Evolutionary conservation across 106 monocot species (phyloP).

Genomic region (Dendrobium nobile): DNA sequence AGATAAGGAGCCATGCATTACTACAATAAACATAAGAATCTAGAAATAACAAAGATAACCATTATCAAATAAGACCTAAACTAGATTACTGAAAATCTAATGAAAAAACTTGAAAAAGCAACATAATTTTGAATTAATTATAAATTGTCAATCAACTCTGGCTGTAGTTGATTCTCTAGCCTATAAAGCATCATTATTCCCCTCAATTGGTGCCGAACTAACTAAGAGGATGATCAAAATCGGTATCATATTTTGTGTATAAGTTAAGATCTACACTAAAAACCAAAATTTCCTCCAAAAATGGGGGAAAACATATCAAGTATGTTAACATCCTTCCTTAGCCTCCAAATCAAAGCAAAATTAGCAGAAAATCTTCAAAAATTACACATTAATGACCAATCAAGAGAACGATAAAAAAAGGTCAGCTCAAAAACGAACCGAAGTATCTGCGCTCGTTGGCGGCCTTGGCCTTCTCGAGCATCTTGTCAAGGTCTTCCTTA

Average conservation of each 20-base stretch:
- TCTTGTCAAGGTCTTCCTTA: constrained; percentile 79
- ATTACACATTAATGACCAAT: background rate
- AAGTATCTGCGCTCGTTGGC: constrained; percentile 93
- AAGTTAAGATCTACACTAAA: no score
- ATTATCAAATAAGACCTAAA: background rate
- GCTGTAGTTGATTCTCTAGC: background rate
- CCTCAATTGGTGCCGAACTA: background rate
- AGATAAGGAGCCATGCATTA: background rate
- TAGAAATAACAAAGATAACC: no score
- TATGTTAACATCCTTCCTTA: background rate
- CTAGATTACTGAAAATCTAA: background rate
- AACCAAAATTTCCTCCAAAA: background rate
- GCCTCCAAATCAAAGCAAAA: background rate
- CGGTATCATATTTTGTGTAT: background rate
- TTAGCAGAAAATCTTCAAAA: background rate
- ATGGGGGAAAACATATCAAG: background rate
- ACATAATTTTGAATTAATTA: background rate
- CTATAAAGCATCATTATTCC: background rate
- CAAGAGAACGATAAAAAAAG: background rate
- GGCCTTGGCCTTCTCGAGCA: constrained; percentile 77
- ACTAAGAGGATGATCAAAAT: background rate
- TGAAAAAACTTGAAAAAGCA: background rate
- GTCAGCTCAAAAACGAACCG: constrained; percentile 26
- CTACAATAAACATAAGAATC: background rate
- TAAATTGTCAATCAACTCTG: background rate